A percentile compares a stretch with the other conserved stretches of the same genome.
phyloP scores from a whole-genome alignment of 805 yeast species.

The Saturnispora hagleri region DNA sequence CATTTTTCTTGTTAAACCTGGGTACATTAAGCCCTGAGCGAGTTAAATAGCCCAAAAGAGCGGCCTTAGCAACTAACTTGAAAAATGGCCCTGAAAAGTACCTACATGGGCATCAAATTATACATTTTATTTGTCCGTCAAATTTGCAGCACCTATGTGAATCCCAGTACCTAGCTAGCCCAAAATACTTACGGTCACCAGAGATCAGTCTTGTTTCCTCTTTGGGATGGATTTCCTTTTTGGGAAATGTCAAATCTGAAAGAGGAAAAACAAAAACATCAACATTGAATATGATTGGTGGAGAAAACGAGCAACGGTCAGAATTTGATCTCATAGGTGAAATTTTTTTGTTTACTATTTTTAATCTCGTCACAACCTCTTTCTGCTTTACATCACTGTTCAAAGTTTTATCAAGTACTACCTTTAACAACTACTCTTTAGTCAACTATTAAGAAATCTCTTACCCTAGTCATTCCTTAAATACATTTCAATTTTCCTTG shows the following conservation, averaged over 20 bases:
- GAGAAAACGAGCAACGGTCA: not conserved
- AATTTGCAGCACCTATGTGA: too few relatives aligned
- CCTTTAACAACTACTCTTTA: slow-evolving; percentile 3
- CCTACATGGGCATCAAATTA: not conserved
- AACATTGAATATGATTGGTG: slow-evolving; percentile 2
- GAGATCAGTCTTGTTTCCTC: not conserved
- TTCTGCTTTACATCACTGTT: not conserved
- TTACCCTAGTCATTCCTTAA: slow-evolving; percentile 10
- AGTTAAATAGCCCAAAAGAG: not conserved
- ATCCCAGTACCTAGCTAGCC: not conserved
- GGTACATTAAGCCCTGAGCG: not conserved
- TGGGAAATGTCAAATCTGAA: not conserved
- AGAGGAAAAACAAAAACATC: slow-evolving; percentile 5
- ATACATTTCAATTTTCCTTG: slow-evolving; percentile 3
- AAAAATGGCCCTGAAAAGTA: not conserved
- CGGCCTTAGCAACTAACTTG: not conserved
- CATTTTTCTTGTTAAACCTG: not conserved
- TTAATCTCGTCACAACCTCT: not conserved
- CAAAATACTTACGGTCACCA: not conserved
- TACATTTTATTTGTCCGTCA: too few relatives aligned
- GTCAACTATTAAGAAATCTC: slow-evolving; percentile 7
- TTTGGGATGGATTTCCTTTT: not conserved
- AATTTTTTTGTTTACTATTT: not conserved
- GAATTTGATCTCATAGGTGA: not conserved
- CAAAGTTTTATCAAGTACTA: not conserved